Evolutionary conservation across 352 stramenopile genomes (phyloP).

Genomic region (Pythium sukuiense): DNA sequence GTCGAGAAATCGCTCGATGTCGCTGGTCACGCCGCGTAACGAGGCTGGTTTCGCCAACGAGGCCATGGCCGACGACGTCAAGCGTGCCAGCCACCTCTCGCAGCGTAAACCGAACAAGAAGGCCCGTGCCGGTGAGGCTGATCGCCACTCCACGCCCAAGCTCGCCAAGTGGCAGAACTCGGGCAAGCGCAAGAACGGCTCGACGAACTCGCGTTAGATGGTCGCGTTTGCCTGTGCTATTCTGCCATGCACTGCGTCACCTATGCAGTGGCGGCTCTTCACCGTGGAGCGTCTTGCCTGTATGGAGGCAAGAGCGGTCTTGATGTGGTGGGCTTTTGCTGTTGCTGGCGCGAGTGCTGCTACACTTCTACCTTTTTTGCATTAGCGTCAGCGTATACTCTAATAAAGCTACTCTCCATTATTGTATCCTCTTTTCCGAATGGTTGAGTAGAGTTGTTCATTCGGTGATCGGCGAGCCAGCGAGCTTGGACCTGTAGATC

Average conservation of each 20-base stretch:
- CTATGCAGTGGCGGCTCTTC: no score
- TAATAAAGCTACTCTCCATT: slow-evolving; percentile 31
- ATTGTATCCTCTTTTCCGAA: slow-evolving; percentile 18
- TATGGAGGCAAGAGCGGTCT: not conserved
- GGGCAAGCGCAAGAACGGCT: slow-evolving; percentile 85
- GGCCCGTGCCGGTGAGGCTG: slow-evolving; percentile 75
- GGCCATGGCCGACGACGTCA: slow-evolving; percentile 38
- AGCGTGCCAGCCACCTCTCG: slow-evolving; percentile 50
- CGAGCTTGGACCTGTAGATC: slow-evolving; percentile 32
- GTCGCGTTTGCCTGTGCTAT: not conserved
- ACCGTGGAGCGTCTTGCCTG: no score
- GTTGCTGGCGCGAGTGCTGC: not conserved
- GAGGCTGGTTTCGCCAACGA: slow-evolving; percentile 68
- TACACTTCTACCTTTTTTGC: slow-evolving; percentile 21
- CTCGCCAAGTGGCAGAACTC: slow-evolving; percentile 89
- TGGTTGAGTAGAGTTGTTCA: not conserved
- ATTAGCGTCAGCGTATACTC: slow-evolving; percentile 30
- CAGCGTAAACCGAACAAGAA: slow-evolving; percentile 84
- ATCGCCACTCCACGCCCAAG: slow-evolving; percentile 80
- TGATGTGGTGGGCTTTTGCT: not conserved
- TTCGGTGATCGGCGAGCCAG: not conserved
- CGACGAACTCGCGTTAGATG: slow-evolving; percentile 73
- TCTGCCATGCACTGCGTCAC: not conserved
- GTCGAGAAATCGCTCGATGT: slow-evolving; percentile 81
- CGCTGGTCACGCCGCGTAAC: slow-evolving; percentile 72